A percentile compares a stretch with the other conserved stretches of the same genome.
phyloP scores from a whole-genome alignment of 2,329 filamentous ascomycete genomes.

The Dryadomyces quercus-mongolicae region DNA sequence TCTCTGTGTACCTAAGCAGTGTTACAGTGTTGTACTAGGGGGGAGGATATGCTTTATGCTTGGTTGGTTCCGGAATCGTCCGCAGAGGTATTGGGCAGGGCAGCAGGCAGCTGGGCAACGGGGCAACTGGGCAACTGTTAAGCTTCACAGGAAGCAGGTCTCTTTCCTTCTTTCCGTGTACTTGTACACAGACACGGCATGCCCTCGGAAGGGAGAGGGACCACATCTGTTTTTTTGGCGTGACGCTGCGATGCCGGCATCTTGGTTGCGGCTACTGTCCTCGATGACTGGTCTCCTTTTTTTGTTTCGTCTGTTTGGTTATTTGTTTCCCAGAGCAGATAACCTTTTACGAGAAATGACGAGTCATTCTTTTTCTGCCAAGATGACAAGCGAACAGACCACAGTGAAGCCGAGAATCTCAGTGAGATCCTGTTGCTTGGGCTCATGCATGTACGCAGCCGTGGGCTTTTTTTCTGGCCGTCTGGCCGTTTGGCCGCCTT shows the following conservation, averaged over 20 bases:
- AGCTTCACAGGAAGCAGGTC: too few species aligned
- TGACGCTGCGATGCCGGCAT: not conserved
- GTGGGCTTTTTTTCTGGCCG: not conserved
- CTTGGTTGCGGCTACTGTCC: not conserved
- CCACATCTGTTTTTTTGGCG: not conserved
- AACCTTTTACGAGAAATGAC: not conserved
- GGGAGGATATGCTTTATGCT: too few species aligned
- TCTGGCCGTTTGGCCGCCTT: not conserved
- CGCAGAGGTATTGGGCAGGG: too few species aligned
- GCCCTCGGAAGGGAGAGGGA: not conserved
- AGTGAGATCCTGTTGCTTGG: not conserved
- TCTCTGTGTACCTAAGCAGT: too few species aligned
- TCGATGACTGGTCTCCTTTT: not conserved
- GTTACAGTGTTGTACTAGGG: too few species aligned
- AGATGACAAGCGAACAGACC: too few species aligned
- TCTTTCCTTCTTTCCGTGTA: not conserved
- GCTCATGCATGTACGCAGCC: not conserved
- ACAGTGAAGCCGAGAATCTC: not conserved
- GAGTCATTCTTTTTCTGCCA: not conserved
- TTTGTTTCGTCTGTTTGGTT: not conserved
- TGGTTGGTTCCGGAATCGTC: too few species aligned
- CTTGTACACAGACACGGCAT: not conserved
- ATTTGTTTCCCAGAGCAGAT: not conserved
- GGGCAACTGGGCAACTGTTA: too few species aligned
- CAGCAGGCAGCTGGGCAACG: too few species aligned